A percentile compares a stretch with the other conserved stretches of the same genome.
Conservation (phyloP, 805 yeast species). For the Ogataea trehaloabstinens region DNA sequence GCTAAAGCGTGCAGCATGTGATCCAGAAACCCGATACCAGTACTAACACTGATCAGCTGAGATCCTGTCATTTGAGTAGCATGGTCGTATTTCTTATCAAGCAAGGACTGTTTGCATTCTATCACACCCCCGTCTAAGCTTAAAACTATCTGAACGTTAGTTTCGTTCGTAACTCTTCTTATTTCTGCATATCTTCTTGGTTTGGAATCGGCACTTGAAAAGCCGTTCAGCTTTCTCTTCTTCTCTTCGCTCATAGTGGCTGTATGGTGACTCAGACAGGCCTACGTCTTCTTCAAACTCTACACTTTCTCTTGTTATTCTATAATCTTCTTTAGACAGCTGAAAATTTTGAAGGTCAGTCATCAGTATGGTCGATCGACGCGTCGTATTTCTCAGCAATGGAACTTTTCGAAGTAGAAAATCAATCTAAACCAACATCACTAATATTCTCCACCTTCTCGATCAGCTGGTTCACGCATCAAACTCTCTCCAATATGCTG, state of each 20-base stretch:
- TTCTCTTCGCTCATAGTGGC: conserved; percentile 14
- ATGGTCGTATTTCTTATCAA: conserved; percentile 37
- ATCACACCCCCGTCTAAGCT: conserved; percentile 85
- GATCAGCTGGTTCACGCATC: too few species aligned
- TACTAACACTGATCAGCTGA: conserved; percentile 76
- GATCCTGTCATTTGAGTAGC: conserved; percentile 69
- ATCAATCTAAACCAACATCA: too few species aligned
- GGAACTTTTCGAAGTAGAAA: too few species aligned
- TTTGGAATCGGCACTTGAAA: conserved; percentile 8
- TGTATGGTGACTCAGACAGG: too few species aligned
- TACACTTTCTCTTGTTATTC: conserved; percentile 1
- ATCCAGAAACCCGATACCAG: conserved; percentile 94
- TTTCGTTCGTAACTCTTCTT: conserved; percentile 85
- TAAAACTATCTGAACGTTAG: conserved; percentile 83
- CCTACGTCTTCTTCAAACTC: too few species aligned
- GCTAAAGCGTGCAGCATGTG: conserved; percentile 98
- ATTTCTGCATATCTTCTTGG: conserved; percentile 42
- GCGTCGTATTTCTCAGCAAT: too few species aligned
- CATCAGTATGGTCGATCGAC: too few species aligned
- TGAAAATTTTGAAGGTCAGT: too few species aligned
- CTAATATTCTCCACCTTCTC: too few species aligned
- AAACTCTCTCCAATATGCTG: background rate
- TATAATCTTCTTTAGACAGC: too few species aligned
- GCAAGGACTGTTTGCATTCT: conserved; percentile 57
- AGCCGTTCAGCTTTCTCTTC: conserved; percentile 17